Conservation (phyloP, 73 alveolate genomes). For the Tetrahymena malaccensis region DNA sequence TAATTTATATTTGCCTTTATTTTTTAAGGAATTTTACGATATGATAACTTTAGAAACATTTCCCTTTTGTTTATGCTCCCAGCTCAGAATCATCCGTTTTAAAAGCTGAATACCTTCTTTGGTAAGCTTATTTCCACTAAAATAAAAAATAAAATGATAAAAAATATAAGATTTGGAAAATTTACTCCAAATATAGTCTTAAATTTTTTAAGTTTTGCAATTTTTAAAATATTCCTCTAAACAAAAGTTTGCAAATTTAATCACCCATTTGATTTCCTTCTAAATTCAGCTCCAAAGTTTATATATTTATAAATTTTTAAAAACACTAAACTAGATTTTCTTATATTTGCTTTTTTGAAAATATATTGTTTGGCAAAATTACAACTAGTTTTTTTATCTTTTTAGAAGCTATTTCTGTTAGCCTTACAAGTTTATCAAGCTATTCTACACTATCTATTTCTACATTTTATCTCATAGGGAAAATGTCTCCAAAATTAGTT, state of each 20-base stretch:
- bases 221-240: neutral
- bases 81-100: neutral
- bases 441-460: neutral
- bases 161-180: neutral
- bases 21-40: neutral
- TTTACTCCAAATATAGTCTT: neutral
- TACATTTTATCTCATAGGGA: neutral
- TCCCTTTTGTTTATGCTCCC: neutral
- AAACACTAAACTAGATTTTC: neutral
- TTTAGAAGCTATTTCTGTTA: neutral
- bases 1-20: neutral
- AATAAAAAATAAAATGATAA: neutral
- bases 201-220: neutral
- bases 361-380: neutral
- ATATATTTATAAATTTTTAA: neutral
- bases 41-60: neutral
- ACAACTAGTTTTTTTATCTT: neutral
- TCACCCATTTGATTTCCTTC: neutral
- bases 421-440: neutral
- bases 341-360: neutral
- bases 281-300: neutral
- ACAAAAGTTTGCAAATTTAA: neutral
- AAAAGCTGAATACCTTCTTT: neutral
- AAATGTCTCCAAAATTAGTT: neutral
- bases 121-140: neutral